Base-by-base conservation (phyloP, 805 yeast genomes). In the Lipomyces chichibuensis region DNA sequence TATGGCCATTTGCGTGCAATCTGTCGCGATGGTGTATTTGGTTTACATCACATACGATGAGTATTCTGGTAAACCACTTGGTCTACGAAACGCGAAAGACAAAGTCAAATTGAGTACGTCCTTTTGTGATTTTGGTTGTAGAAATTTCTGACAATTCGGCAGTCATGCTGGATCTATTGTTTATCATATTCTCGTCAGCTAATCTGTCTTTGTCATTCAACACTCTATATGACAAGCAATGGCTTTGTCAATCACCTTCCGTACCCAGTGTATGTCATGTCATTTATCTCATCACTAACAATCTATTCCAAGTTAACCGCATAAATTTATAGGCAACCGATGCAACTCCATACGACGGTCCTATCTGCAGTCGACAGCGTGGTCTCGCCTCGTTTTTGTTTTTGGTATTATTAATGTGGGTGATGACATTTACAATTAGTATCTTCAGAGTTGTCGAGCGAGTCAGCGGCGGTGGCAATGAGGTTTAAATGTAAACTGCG, bases 21-120 rank as follows among this genome's bases (percentile, higher is more conserved):
- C 91, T 35, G 81, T 87, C 69, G 97, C 97, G 2, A 78, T 91
- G 32, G 84, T 86, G 0, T 95, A 95, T 75, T 83, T 92, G 64
- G 78, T 88, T 2, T 92, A 91, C 77, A 91, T 94, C 76, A 87
- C 97, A 1, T 87, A 87, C 74, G 98, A 95, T 77, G 99, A 95
- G 77, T 94, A 91, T 77, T 84, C 88, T 29, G 96, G 97, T 14
- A 89, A 91, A 75, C 99, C 98, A 0, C 77, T 95, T 59, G 99
- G 99, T 0, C 81, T 95, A 57, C 84, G 99, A 72, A 85, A 91
- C 69, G 96, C 98, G 0, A 81, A 85, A 67, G 91, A 90, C 29
- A 95, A 95, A 76, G 84, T 95, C 82, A 84, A 90, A 74, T 83
- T 94, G 66, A 83, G 71, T 69, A 65, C 7, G 71, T 62, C 14